These are phyloP conservation scores for Babesia sp. DNA, from an alignment of 169 alveolate species.

Conservation along the genomic window DNA sequence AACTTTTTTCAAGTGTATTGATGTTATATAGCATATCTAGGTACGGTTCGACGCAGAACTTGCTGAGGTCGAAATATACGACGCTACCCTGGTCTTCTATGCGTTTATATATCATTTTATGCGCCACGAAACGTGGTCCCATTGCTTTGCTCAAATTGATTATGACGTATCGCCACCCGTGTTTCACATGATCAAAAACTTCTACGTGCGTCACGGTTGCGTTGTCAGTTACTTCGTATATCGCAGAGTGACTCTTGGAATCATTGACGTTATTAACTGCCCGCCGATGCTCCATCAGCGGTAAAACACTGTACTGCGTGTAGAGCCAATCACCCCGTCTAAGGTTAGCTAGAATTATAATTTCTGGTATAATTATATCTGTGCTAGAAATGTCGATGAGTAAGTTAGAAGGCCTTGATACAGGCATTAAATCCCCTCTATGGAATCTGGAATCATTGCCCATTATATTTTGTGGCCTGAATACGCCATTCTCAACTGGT, in stretches of 20 bases:
- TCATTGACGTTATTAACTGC: not conserved
- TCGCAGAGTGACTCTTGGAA: not conserved
- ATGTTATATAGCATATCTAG: not conserved
- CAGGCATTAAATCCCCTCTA: too few relatives aligned
- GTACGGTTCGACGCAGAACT: not conserved
- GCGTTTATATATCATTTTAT: not conserved
- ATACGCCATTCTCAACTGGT: not conserved
- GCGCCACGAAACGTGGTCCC: not conserved
- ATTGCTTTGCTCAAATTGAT: not conserved
- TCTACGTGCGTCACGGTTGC: not conserved
- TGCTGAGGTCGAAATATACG: not conserved
- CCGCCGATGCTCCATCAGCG: not conserved
- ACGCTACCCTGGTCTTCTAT: not conserved
- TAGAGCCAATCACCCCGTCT: slow-evolving; percentile 6
- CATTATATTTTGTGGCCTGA: not conserved
- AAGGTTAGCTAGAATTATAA: not conserved
- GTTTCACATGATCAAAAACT: not conserved
- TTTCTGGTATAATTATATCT: not conserved
- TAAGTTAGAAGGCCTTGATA: not conserved
- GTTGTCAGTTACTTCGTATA: not conserved
- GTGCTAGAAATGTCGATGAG: not conserved
- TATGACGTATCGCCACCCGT: not conserved
- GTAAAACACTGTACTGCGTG: not conserved
- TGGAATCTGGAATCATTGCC: not conserved
- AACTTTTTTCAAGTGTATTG: not conserved